Evolutionary conservation across 306 rosid genomes (phyloP).

Genomic region (Sindora glabra): DNA sequence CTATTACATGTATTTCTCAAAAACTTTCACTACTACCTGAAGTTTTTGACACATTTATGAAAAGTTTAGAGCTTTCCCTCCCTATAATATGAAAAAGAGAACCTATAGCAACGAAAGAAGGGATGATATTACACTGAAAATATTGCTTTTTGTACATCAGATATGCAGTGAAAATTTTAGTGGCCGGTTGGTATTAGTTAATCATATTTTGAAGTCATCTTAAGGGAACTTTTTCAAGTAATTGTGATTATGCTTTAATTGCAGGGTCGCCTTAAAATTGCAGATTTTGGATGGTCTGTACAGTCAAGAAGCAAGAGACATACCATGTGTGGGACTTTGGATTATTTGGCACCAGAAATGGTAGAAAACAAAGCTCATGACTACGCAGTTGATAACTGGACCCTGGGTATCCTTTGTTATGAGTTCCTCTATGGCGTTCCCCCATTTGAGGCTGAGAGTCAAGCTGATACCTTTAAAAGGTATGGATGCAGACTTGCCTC

Average conservation of each 20-base stretch:
- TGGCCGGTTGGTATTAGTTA: neutral
- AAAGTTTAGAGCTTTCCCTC: no score
- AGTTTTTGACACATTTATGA: neutral
- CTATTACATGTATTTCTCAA: neutral
- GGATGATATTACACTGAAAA: neutral
- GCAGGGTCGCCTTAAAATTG: conserved; percentile 86
- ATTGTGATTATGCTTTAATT: neutral
- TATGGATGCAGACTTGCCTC: neutral
- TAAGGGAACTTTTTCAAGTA: neutral
- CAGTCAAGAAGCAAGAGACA: conserved; percentile 69
- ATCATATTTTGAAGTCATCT: neutral
- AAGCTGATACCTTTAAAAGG: conserved; percentile 77
- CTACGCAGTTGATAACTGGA: conserved; percentile 85
- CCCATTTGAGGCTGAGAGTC: conserved; percentile 89
- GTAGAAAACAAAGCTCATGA: conserved; percentile 84
- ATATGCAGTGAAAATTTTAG: neutral
- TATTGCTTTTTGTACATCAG: neutral
- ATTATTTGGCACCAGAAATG: conserved; percentile 91
- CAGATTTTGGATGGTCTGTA: conserved; percentile 94
- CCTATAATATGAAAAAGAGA: neutral
- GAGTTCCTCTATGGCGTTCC: conserved; percentile 85
- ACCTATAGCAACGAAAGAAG: neutral
- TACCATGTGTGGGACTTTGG: conserved; percentile 94
- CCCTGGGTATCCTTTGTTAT: conserved; percentile 76
- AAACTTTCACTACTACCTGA: neutral